Percentiles rank a stretch among this genome's conserved stretches.
phyloP scores from a whole-genome alignment of 106 monocot genomes.

The Dendrobium huoshanense region DNA sequence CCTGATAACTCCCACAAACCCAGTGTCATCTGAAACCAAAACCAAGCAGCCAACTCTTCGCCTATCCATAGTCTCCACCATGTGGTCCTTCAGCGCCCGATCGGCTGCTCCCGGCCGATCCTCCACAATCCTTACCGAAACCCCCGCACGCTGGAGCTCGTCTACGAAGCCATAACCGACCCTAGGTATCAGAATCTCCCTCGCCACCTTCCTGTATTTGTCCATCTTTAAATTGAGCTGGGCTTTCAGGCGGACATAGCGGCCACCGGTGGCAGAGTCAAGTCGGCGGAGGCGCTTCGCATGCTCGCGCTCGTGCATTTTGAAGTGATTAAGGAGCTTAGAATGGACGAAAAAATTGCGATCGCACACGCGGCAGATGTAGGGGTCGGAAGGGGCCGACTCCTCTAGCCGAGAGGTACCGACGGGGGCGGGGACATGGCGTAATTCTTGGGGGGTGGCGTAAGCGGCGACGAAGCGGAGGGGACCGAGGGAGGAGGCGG shows the following conservation, averaged over 20 bases:
- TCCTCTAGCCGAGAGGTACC: neutral
- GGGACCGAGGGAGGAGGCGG: constrained; percentile 40
- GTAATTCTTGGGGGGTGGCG: constrained; percentile 8
- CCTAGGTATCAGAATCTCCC: constrained; percentile 23
- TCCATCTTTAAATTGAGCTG: constrained; percentile 33
- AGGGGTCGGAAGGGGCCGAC: constrained; percentile 5
- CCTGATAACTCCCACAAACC: constrained; percentile 34
- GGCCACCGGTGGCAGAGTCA: constrained; percentile 32
- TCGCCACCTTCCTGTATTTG: constrained; percentile 37
- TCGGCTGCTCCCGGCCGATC: constrained; percentile 22
- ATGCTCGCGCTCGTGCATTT: constrained; percentile 50
- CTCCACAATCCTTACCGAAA: constrained; percentile 22
- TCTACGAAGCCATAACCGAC: constrained; percentile 27
- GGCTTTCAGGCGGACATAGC: constrained; percentile 29
- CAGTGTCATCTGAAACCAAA: constrained; percentile 51
- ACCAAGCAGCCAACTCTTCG: constrained; percentile 40
- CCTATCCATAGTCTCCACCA: constrained; percentile 38
- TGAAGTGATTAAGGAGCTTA: constrained; percentile 46
- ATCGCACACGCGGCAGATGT: constrained; percentile 43
- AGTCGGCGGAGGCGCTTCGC: constrained; percentile 44
- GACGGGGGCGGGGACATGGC: neutral
- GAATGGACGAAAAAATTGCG: constrained; percentile 31
- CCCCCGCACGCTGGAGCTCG: constrained; percentile 46
- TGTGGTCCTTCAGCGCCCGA: constrained; percentile 19
- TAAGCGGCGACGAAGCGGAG: constrained; percentile 13